Evolutionary conservation across 2,329 filamentous ascomycete genomes (phyloP), one percentile per base, ranked within the genome.

Genomic region (Trichophyton schoenleinii): DNA sequence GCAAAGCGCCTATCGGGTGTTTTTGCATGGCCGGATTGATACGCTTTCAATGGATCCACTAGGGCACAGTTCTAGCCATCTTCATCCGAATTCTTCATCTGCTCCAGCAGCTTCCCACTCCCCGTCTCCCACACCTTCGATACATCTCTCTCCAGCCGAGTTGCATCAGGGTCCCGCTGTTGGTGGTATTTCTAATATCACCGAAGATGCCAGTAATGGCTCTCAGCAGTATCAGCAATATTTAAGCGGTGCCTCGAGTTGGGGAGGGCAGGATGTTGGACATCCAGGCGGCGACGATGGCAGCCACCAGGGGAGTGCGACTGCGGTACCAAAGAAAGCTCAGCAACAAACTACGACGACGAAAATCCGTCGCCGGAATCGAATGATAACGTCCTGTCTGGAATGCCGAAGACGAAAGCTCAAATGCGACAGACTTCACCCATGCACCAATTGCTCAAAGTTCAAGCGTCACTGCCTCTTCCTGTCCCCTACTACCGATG

Each of bases 381-480:
- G 85, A 64, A 83, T 86, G 77, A 88, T 88, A 68, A 86, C 83
- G 22, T 86, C 83, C 36, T 88, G 84, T 70, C 77, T 87, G 46
- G 84, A 87, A 71, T 88, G 86, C 69, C 81, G 88, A 41, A 82
- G 87, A 44, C 80, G 87, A 44, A 91, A 91, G 73, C 78, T 90
- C 63, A 88, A 87, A 71, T 91, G 88, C 75, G 85, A 88, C 75
- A 88, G 88, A 70, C 73, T 78, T 20, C 81, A 87, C 60, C 86
- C 87, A 63, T 91, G 87, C 70, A 78, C 78, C 66, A 88, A 87
- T 70, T 73, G 72, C 65, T 66, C 72, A 63, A 80, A 79, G 68
- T 77, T 78, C 55, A 73, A 71, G 22, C 77, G 80, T 25, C 79
- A 82, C 20, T 84, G 81, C 66, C 69, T 87, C 42, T 89, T 87